Conservation (phyloP, 306 rosid species). For the Sicyos baderoa region DNA sequence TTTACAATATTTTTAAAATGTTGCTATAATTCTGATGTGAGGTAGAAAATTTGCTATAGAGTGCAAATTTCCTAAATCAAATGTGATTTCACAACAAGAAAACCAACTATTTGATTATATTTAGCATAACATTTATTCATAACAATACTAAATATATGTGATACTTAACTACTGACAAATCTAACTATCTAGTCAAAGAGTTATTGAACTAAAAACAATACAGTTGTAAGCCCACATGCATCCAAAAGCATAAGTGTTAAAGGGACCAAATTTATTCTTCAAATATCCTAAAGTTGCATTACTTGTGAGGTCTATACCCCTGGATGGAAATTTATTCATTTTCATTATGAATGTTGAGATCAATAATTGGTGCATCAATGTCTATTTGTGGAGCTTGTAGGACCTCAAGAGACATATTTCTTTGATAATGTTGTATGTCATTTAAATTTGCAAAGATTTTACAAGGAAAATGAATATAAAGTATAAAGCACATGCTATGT, state of each 20-base stretch:
- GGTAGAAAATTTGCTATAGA: no score
- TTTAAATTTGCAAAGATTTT: neutral
- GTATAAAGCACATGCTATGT: conserved; percentile 17
- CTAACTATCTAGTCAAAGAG: neutral
- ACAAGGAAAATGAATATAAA: neutral
- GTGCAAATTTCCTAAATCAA: neutral
- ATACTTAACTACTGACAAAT: neutral
- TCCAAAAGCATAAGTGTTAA: neutral
- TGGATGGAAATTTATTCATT: neutral
- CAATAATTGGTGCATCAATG: conserved; percentile 17
- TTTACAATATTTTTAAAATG: no score
- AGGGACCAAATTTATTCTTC: neutral
- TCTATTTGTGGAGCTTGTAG: neutral
- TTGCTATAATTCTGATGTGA: no score
- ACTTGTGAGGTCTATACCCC: neutral
- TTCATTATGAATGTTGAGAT: neutral
- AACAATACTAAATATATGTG: no score
- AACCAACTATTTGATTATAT: neutral
- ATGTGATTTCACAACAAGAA: neutral
- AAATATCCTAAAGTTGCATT: neutral
- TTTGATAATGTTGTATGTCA: conserved; percentile 7
- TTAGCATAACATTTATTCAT: neutral
- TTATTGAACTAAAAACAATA: neutral
- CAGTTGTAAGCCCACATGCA: neutral
- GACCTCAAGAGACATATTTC: neutral